These are phyloP conservation scores for Calonectria pseudoreteaudii DNA, from an alignment of 2,329 filamentous ascomycete genomes.

Conservation along the genomic window DNA sequence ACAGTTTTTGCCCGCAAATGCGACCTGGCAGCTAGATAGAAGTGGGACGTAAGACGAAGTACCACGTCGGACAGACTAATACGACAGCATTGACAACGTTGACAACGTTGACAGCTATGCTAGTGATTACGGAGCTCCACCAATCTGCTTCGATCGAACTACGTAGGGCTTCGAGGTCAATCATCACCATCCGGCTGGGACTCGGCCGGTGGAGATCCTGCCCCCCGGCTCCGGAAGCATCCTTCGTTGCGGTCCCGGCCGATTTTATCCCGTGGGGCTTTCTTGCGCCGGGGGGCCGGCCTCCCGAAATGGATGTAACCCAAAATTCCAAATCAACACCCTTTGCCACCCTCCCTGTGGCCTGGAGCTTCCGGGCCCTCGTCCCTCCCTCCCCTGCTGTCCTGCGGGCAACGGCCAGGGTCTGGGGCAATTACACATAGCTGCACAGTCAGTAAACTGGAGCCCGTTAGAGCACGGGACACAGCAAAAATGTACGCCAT, in stretches of 20 bases:
- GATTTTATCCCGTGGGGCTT: conserved; percentile 12
- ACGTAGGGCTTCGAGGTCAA: background rate
- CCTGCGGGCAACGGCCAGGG: background rate
- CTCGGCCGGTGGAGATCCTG: conserved; percentile 25
- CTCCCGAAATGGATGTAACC: conserved; percentile 9
- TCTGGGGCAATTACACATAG: background rate
- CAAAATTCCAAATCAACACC: conserved; percentile 17
- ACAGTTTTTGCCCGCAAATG: background rate
- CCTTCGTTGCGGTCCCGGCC: conserved; percentile 14
- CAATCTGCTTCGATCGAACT: conserved; percentile 3
- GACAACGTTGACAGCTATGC: background rate
- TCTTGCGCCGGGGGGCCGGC: conserved; percentile 1
- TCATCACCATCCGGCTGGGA: conserved; percentile 19
- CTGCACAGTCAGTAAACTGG: conserved; percentile 8
- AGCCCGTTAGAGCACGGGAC: conserved; percentile 6
- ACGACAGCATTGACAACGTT: background rate
- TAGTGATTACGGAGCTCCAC: conserved; percentile 2
- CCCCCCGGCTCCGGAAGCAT: conserved; percentile 18
- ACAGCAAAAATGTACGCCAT: background rate
- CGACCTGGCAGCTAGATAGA: background rate
- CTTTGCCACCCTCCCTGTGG: background rate
- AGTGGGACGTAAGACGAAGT: conserved; percentile 8
- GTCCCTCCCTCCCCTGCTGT: background rate
- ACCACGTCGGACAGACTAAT: background rate
- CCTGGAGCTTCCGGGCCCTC: background rate